phyloP scores from a whole-genome alignment of 345 rosid species.

The Angophora floribunda region DNA sequence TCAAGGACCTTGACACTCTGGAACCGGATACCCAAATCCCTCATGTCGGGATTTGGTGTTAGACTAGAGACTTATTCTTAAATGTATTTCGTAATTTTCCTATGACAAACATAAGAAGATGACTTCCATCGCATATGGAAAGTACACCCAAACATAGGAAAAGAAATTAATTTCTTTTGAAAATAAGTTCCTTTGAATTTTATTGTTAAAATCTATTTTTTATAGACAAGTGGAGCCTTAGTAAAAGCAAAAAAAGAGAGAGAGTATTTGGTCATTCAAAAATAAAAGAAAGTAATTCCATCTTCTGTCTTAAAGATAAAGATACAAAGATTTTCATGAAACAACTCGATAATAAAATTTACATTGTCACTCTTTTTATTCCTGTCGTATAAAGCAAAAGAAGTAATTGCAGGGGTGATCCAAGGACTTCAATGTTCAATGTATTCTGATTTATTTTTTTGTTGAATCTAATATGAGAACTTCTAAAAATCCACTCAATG shows the following conservation, averaged over 20 bases:
- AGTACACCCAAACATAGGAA: neutral
- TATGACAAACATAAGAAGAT: neutral
- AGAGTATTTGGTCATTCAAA: neutral
- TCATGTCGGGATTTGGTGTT: neutral
- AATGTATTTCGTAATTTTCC: neutral
- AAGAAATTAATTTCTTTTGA: neutral
- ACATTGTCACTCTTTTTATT: neutral
- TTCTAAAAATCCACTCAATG: neutral
- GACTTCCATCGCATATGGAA: neutral
- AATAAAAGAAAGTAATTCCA: too few species aligned
- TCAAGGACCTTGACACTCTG: neutral
- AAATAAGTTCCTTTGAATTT: neutral
- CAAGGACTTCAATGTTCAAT: neutral
- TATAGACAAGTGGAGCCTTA: neutral
- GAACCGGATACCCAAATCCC: neutral
- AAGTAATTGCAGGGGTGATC: neutral
- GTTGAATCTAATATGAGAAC: neutral
- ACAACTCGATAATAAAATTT: too few species aligned
- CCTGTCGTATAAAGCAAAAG: neutral
- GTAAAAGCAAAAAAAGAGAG: rapidly evolving
- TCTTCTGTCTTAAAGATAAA: too few species aligned
- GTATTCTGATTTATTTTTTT: neutral
- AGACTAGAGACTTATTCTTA: neutral
- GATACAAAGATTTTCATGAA: too few species aligned
- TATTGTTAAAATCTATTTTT: neutral